Conservation (phyloP, 2,329 filamentous ascomycete genomes). For the Diaporthe sp. region DNA sequence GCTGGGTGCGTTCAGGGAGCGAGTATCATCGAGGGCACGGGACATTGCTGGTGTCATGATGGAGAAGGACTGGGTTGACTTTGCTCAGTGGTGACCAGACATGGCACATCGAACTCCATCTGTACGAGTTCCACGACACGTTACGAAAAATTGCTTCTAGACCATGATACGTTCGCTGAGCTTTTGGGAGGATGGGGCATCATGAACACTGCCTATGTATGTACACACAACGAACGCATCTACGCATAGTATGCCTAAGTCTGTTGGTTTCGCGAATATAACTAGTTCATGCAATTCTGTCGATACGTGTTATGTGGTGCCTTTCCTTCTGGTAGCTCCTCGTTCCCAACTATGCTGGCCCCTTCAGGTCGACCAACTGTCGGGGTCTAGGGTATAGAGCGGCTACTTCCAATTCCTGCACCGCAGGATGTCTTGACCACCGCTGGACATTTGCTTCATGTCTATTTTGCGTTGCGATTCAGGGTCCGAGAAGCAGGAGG, state of each 20-base stretch:
- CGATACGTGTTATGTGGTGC: neutral
- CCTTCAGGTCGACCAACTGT: neutral
- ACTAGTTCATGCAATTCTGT: neutral
- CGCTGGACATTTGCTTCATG: neutral
- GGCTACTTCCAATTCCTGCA: neutral
- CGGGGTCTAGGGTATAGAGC: no score
- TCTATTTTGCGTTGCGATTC: neutral
- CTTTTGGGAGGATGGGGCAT: neutral
- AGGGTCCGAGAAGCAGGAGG: neutral
- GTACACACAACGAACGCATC: neutral
- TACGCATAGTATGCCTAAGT: neutral
- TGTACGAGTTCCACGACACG: neutral
- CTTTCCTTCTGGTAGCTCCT: neutral
- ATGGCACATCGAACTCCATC: neutral
- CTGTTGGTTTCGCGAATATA: neutral
- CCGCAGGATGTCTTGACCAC: neutral
- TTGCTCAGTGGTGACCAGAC: constrained; percentile 34
- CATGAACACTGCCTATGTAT: neutral
- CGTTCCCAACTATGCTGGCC: neutral
- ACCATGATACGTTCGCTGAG: neutral
- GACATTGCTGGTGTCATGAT: constrained; percentile 52
- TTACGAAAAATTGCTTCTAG: neutral
- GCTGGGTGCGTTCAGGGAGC: constrained; percentile 56
- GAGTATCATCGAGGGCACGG: constrained; percentile 53
- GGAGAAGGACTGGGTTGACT: constrained; percentile 50